Conservation (phyloP, 345 rosid genomes). For the Reutealis trisperma region DNA sequence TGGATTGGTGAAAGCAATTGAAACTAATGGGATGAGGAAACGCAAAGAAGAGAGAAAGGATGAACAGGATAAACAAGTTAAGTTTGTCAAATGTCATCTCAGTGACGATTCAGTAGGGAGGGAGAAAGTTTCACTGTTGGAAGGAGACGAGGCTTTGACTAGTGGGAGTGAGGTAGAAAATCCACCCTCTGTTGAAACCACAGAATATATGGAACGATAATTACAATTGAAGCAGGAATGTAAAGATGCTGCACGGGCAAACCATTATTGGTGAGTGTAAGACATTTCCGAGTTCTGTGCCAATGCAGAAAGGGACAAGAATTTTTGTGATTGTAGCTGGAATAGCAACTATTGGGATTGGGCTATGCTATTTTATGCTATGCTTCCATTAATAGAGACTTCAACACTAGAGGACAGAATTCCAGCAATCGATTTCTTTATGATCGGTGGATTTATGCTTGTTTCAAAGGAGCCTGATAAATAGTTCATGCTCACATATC, state of each 20-base stretch:
- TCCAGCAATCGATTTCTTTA: not conserved
- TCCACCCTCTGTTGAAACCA: conserved; percentile 30
- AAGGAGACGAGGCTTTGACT: conserved; percentile 34
- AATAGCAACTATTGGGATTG: not conserved
- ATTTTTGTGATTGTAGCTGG: not conserved
- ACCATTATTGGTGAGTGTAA: not conserved
- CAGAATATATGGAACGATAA: conserved; percentile 40
- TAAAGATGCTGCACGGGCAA: not conserved
- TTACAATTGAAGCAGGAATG: not conserved
- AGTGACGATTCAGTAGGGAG: conserved; percentile 20
- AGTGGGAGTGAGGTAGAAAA: conserved; percentile 51
- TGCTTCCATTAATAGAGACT: not conserved
- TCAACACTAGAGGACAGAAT: not conserved
- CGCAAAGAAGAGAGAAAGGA: conserved; percentile 57
- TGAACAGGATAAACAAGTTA: conserved; percentile 46
- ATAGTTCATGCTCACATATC: not conserved
- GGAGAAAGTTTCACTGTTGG: conserved; percentile 23
- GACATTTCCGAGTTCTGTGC: not conserved
- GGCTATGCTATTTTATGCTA: not conserved
- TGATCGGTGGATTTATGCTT: not conserved
- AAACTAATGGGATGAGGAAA: conserved; percentile 49
- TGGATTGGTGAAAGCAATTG: conserved; percentile 21
- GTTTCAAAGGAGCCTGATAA: not conserved
- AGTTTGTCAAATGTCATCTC: conserved; percentile 47
- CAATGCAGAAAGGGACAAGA: not conserved